phyloP scores from a whole-genome alignment of 257 asterid genomes.

The Petrea volubilis region DNA sequence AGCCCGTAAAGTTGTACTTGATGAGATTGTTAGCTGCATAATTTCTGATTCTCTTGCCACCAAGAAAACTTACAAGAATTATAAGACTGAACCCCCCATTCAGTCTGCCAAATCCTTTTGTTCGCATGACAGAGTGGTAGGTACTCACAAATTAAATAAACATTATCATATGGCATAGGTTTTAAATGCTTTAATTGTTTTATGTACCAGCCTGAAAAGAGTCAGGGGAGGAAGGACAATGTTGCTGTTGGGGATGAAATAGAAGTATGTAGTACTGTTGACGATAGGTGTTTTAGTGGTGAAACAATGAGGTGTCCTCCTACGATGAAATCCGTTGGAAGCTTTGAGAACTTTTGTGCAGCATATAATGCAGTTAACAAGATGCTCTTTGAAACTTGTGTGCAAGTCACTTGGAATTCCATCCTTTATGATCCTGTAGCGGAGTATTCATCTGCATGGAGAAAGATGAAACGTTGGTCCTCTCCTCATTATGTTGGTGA shows the following conservation, averaged over 20 bases:
- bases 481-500: conserved; percentile 37
- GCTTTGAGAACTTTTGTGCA: conserved; percentile 70
- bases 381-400: conserved; percentile 57
- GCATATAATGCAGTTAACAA: conserved; percentile 51
- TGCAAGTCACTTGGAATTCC: conserved; percentile 83
- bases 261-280: conserved; percentile 32
- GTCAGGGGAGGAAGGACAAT: conserved; percentile 34
- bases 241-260: conserved; percentile 34
- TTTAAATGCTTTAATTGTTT: conserved; percentile 15
- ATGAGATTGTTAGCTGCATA: conserved; percentile 76
- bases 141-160: conserved; percentile 12
- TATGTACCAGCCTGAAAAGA: conserved; percentile 49
- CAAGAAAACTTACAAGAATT: conserved; percentile 51
- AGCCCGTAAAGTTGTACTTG: conserved; percentile 78
- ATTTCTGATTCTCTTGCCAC: conserved; percentile 60
- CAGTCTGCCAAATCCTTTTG: conserved; percentile 37
- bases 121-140: conserved; percentile 43
- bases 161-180: conserved; percentile 1
- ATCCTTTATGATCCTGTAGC: conserved; percentile 63
- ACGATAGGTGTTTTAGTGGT: conserved; percentile 29
- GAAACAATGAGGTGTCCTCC: conserved; percentile 39
- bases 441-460: conserved; percentile 75
- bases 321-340: conserved; percentile 66
- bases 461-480: conserved; percentile 71
- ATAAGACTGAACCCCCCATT: conserved; percentile 35